Evolutionary conservation across 2,329 filamentous ascomycete genomes (phyloP).

Genomic region (Cordyceps pruinosa): DNA sequence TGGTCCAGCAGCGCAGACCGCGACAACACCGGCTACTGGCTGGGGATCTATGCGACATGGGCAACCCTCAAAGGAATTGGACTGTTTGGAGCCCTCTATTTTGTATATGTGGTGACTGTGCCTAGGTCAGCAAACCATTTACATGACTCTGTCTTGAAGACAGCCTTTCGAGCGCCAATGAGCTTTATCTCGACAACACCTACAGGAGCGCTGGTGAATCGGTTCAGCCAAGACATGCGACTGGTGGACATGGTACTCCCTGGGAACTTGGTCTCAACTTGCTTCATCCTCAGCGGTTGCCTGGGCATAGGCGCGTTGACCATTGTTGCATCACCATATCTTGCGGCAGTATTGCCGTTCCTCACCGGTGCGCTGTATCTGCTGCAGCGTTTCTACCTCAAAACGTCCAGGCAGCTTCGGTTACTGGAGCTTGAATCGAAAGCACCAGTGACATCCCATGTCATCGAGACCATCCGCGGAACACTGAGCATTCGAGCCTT

Average conservation of each 20-base stretch:
- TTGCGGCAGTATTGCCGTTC: conserved; percentile 8
- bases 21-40: conserved; percentile 7
- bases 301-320: neutral
- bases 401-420: conserved; percentile 13
- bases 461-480: conserved; percentile 38
- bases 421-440: conserved; percentile 24
- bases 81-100: conserved; percentile 2
- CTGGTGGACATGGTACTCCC: conserved; percentile 13
- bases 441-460: conserved; percentile 25
- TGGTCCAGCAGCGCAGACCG: conserved; percentile 7
- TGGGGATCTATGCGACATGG: conserved; percentile 6
- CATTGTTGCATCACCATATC: conserved; percentile 9
- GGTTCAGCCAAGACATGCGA: conserved; percentile 14
- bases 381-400: conserved; percentile 13
- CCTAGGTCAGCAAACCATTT: conserved; percentile 5
- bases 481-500: conserved; percentile 44
- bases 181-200: conserved; percentile 5
- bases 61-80: neutral
- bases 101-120: conserved; percentile 8
- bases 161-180: conserved; percentile 11
- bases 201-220: conserved; percentile 11
- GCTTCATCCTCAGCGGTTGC: neutral
- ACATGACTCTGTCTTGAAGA: conserved; percentile 5
- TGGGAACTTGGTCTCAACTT: conserved; percentile 1
- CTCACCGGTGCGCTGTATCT: neutral